Conservation (phyloP, 768 basidiomycete genomes). For the Tylopilus sp. region DNA sequence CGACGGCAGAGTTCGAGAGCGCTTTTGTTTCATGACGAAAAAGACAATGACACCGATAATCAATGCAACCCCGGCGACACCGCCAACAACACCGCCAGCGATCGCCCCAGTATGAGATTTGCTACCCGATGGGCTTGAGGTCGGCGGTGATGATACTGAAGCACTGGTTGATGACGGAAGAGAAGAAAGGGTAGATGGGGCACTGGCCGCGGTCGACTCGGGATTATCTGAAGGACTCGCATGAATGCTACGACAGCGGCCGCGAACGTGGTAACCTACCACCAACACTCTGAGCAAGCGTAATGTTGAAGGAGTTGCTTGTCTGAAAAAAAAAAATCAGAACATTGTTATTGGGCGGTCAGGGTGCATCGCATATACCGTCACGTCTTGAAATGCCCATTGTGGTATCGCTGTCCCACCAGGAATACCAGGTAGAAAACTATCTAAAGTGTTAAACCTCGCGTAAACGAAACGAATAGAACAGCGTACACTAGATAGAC, state of each 20-base stretch:
- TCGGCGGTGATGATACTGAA: constrained; percentile 5
- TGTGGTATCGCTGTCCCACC: constrained; percentile 47
- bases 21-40: constrained; percentile 32
- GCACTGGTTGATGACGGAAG: constrained; percentile 13
- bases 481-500: constrained; percentile 30
- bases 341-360: neutral
- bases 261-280: neutral
- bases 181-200: constrained; percentile 28
- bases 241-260: neutral
- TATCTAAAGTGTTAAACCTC: constrained; percentile 13
- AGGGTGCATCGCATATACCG: constrained; percentile 30
- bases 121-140: constrained; percentile 1
- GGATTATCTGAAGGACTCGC: constrained; percentile 33
- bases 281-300: neutral
- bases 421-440: constrained; percentile 47
- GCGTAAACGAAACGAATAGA: neutral
- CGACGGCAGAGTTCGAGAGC: constrained; percentile 21
- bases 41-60: constrained; percentile 40
- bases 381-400: constrained; percentile 61
- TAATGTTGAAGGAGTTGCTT: neutral
- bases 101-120: constrained; percentile 50
- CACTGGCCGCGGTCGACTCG: constrained; percentile 41
- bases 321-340: constrained; percentile 20
- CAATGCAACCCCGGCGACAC: constrained; percentile 47
- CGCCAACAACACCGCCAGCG: constrained; percentile 60